These are phyloP conservation scores for Fusarium pseudocircinatum DNA, from an alignment of 2,329 filamentous ascomycete genomes.

Conservation along the genomic window DNA sequence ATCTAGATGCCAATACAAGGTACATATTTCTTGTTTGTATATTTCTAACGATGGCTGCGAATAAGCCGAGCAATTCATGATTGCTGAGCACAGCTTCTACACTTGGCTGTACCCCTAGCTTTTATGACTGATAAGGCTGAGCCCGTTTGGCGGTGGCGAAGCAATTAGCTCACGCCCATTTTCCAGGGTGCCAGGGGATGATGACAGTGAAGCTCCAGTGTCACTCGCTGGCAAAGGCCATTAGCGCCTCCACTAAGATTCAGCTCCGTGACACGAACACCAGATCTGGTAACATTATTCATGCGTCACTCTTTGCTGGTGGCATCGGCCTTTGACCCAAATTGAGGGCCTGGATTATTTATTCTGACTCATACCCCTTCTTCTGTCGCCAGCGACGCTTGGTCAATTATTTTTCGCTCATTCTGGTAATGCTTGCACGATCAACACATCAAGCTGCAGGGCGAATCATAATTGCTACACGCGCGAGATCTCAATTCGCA, in stretches of 20 bases:
- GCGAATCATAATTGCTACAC: neutral
- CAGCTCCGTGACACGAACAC: neutral
- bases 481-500: neutral
- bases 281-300: neutral
- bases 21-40: neutral
- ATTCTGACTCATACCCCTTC: neutral
- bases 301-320: neutral
- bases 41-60: fast-evolving
- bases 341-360: neutral
- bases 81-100: neutral
- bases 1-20: neutral
- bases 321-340: neutral
- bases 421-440: neutral
- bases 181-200: neutral
- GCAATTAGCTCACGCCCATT: neutral
- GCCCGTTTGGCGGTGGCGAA: neutral
- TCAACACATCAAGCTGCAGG: neutral
- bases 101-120: neutral
- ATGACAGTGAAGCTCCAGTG: neutral
- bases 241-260: neutral
- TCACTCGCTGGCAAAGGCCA: neutral
- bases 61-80: neutral
- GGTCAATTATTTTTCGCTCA: fast-evolving
- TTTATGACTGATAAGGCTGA: neutral
- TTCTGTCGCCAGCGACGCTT: neutral